These are phyloP conservation scores for Phytopythium chamaehyphon DNA, from an alignment of 352 stramenopile genomes.

Conservation along the genomic window DNA sequence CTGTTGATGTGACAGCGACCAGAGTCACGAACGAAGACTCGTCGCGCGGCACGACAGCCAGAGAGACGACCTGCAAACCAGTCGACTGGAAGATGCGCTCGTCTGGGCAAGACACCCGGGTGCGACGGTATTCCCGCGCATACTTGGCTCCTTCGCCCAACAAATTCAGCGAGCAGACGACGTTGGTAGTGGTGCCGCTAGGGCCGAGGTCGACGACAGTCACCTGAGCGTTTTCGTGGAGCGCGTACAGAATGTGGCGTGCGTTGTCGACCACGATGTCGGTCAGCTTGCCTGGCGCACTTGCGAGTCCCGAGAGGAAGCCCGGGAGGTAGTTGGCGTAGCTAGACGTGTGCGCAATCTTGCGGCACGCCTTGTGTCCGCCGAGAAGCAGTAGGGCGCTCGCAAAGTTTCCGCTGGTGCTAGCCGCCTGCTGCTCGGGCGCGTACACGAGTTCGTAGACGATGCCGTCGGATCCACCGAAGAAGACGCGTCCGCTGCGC, in stretches of 20 bases:
- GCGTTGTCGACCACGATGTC: constrained; percentile 88
- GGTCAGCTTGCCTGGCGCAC: constrained; percentile 77
- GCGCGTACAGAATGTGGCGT: constrained; percentile 89
- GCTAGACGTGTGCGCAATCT: constrained; percentile 90
- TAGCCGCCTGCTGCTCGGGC: constrained; percentile 27
- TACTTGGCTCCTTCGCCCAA: constrained; percentile 73
- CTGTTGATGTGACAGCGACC: constrained; percentile 90
- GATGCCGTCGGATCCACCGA: constrained; percentile 94
- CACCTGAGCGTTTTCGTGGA: constrained; percentile 80
- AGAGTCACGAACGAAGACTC: constrained; percentile 87
- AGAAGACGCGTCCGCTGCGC: constrained; percentile 91
- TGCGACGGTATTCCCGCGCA: constrained; percentile 76
- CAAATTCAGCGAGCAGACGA: constrained; percentile 68
- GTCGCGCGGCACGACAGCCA: constrained; percentile 55
- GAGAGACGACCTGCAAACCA: constrained; percentile 65
- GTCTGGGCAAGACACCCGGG: constrained; percentile 77
- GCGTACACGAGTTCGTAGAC: constrained; percentile 93
- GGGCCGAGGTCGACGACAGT: constrained; percentile 70
- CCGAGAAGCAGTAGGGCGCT: constrained; percentile 29
- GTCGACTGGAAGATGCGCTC: constrained; percentile 71
- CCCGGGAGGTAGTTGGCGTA: constrained; percentile 74
- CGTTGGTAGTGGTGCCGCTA: constrained; percentile 47
- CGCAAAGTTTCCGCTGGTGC: constrained; percentile 11
- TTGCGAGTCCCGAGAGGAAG: constrained; percentile 74
- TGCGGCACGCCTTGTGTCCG: constrained; percentile 81